Percentiles rank a stretch among this genome's conserved stretches.
Conservation (phyloP, 2,329 filamentous ascomycete genomes). For the Diaporthe destruens region DNA sequence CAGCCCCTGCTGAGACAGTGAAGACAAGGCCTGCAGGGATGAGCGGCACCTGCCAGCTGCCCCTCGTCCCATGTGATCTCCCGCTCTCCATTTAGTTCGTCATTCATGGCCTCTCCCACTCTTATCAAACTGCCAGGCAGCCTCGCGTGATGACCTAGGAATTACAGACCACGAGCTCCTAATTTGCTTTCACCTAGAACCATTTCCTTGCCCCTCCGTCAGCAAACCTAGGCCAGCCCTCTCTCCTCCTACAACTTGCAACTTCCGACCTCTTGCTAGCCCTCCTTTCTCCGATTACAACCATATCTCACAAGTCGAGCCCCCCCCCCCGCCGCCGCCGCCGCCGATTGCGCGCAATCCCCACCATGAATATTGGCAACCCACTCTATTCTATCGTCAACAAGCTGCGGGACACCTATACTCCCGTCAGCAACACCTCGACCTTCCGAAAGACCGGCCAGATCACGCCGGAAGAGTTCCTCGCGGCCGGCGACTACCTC, state of each 20-base stretch:
- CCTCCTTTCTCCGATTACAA: not conserved
- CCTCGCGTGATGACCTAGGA: slow-evolving; percentile 11
- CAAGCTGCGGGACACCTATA: slow-evolving; percentile 90
- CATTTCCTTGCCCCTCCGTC: not conserved
- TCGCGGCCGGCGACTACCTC: slow-evolving; percentile 95
- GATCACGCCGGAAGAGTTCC: slow-evolving; percentile 97
- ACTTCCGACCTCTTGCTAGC: not conserved
- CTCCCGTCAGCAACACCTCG: slow-evolving; percentile 88
- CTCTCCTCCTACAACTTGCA: not conserved
- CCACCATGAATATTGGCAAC: slow-evolving; percentile 77
- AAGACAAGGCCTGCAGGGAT: not conserved
- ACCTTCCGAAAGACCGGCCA: slow-evolving; percentile 95
- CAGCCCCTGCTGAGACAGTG: slow-evolving; percentile 7
- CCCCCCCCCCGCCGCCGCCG: slow-evolving; percentile 5
- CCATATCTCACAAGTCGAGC: slow-evolving; percentile 18
- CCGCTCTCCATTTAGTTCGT: slow-evolving; percentile 6
- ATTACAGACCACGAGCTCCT: not conserved
- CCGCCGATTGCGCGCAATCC: slow-evolving; percentile 26
- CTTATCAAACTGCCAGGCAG: slow-evolving; percentile 18
- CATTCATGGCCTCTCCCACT: slow-evolving; percentile 30
- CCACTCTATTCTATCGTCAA: slow-evolving; percentile 89
- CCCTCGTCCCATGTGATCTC: slow-evolving; percentile 37
- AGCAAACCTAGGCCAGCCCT: not conserved
- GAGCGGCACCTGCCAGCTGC: not conserved
- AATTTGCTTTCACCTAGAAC: slow-evolving; percentile 13